Percentiles rank a stretch among this genome's conserved stretches.
phyloP scores from a whole-genome alignment of 805 yeast species.

The Ogataea wickerhamii region DNA sequence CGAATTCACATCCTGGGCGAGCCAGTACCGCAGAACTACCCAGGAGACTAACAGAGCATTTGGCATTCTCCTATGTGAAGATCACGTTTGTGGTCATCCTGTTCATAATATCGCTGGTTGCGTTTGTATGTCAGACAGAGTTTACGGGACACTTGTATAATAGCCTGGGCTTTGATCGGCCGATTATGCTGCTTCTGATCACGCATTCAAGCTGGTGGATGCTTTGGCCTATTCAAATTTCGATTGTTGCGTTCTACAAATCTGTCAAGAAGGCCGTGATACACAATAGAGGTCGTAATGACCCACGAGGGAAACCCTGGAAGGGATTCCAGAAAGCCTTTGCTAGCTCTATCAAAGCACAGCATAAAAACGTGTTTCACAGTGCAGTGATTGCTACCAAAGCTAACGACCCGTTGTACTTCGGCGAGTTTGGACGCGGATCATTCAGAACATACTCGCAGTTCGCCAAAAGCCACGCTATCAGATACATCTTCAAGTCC shows the following conservation, averaged over 20 bases:
- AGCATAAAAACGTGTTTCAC: conserved; percentile 39
- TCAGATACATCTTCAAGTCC: conserved; percentile 43
- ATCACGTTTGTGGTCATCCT: conserved; percentile 45
- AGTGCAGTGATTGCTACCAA: conserved; percentile 34
- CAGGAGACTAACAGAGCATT: too few relatives aligned
- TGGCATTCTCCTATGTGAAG: conserved; percentile 33
- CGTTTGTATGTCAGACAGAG: conserved; percentile 81
- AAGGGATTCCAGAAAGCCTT: conserved; percentile 31
- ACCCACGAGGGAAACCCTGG: conserved; percentile 27
- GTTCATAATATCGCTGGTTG: conserved; percentile 44
- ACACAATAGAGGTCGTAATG: conserved; percentile 17
- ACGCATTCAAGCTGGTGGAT: conserved; percentile 80
- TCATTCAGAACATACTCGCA: conserved; percentile 28
- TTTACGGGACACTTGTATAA: conserved; percentile 66
- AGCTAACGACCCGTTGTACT: conserved; percentile 28
- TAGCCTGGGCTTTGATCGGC: conserved; percentile 56
- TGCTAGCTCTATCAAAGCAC: conserved; percentile 38
- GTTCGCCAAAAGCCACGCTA: conserved; percentile 43
- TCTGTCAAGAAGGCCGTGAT: conserved; percentile 31
- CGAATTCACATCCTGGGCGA: too few relatives aligned
- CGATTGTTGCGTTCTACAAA: conserved; percentile 45
- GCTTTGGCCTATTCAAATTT: conserved; percentile 67
- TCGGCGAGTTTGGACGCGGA: conserved; percentile 29
- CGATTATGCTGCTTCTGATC: conserved; percentile 57
- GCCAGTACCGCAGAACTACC: too few relatives aligned